Evolutionary conservation across 345 rosid species (phyloP).

Genomic region (Balakata baccata): DNA sequence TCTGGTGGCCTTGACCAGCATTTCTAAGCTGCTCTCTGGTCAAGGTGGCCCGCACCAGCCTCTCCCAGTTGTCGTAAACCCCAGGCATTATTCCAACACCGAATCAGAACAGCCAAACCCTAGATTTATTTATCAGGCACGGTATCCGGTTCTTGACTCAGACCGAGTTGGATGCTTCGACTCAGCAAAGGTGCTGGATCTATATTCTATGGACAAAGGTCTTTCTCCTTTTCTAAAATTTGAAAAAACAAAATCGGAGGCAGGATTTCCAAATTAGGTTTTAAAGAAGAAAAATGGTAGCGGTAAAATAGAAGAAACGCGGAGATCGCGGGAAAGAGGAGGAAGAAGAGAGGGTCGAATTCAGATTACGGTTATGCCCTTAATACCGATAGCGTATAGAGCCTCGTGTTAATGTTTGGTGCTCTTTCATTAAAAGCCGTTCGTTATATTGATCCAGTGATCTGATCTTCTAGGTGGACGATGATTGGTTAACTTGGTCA

Average conservation of each 20-base stretch:
- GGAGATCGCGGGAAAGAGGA: constrained; percentile 17
- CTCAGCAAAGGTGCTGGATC: constrained; percentile 2
- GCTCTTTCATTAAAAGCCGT: background rate
- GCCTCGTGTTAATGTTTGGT: background rate
- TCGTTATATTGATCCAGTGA: background rate
- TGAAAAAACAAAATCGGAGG: no score
- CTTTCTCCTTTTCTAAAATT: background rate
- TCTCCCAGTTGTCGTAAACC: constrained; percentile 69
- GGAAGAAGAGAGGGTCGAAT: background rate
- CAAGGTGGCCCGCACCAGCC: constrained; percentile 85
- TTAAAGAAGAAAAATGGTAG: background rate
- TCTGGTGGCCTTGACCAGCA: constrained; percentile 55
- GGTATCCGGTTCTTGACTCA: constrained; percentile 2
- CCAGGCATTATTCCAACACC: constrained; percentile 51
- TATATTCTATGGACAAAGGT: background rate
- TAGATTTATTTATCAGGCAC: constrained; percentile 5
- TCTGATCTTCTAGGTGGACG: background rate
- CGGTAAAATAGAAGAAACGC: background rate
- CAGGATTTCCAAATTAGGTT: background rate
- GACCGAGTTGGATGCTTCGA: background rate
- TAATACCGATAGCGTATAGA: background rate
- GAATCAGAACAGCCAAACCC: constrained; percentile 14
- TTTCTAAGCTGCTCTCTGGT: constrained; percentile 69
- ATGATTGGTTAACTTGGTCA: background rate
- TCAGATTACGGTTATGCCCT: background rate